These are phyloP conservation scores for Xylaria sp. DNA, from an alignment of 2,329 filamentous ascomycete genomes.

Conservation along the genomic window DNA sequence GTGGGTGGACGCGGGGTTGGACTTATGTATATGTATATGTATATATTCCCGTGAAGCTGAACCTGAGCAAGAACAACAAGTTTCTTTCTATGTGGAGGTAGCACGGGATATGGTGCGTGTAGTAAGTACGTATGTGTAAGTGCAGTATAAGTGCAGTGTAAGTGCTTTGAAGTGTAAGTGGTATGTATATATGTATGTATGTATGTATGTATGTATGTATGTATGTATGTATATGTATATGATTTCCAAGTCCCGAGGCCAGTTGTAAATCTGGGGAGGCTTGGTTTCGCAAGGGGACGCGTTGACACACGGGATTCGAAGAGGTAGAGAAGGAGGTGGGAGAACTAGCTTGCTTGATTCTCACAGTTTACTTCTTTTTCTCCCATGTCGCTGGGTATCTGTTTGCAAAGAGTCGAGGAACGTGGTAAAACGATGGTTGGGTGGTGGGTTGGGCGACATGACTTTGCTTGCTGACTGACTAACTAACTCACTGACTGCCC, in stretches of 20 bases:
- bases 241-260: slow-evolving; percentile 19
- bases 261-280: slow-evolving; percentile 46
- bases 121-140: slow-evolving; percentile 26
- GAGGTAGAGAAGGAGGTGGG: slow-evolving; percentile 26
- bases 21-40: slow-evolving; percentile 22
- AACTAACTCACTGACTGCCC: slow-evolving; percentile 5
- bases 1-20: slow-evolving; percentile 39
- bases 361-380: slow-evolving; percentile 24
- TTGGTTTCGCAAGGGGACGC: slow-evolving; percentile 39
- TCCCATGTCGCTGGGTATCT: slow-evolving; percentile 17
- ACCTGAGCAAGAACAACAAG: slow-evolving; percentile 10
- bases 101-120: slow-evolving; percentile 31
- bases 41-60: slow-evolving; percentile 26
- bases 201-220: slow-evolving; percentile 30
- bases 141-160: no score
- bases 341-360: slow-evolving; percentile 33
- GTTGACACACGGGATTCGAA: slow-evolving; percentile 32
- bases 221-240: slow-evolving; percentile 24
- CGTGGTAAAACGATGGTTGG: slow-evolving; percentile 33
- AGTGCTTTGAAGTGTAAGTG: no score
- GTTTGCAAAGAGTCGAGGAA: slow-evolving; percentile 16
- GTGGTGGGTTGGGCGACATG: slow-evolving; percentile 28
- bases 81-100: slow-evolving; percentile 15
- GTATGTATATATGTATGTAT: slow-evolving; percentile 26
- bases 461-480: slow-evolving; percentile 1